phyloP scores from a whole-genome alignment of 495 filamentous ascomycete genomes.

The Podospora pseudopauciseta region DNA sequence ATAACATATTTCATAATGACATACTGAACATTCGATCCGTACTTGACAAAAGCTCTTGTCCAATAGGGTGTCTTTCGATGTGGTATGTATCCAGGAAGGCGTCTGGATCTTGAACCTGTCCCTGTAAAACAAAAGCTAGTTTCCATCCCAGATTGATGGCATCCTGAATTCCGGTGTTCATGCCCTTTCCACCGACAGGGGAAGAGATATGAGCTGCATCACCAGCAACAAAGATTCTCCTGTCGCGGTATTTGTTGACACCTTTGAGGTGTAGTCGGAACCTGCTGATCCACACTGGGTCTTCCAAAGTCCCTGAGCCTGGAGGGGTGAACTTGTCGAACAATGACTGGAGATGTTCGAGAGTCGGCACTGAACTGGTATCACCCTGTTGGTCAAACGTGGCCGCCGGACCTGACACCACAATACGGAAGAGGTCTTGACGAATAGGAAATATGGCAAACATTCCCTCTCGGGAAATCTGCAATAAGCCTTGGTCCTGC shows the following conservation, averaged over 20 bases:
- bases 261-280: conserved; percentile 40
- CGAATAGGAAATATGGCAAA: conserved; percentile 33
- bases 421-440: conserved; percentile 30
- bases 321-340: conserved; percentile 29
- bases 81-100: conserved; percentile 38
- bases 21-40: not conserved
- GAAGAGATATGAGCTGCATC: conserved; percentile 59
- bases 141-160: conserved; percentile 60
- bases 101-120: conserved; percentile 4
- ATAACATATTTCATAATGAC: conserved; percentile 24
- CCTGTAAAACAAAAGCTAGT: conserved; percentile 35
- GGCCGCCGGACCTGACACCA: conserved; percentile 20
- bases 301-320: conserved; percentile 32
- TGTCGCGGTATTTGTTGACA: conserved; percentile 34
- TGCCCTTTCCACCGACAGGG: conserved; percentile 55
- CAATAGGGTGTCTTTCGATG: conserved; percentile 37
- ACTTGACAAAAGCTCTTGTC: conserved; percentile 35
- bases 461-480: conserved; percentile 26
- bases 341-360: conserved; percentile 32
- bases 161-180: conserved; percentile 61
- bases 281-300: conserved; percentile 39
- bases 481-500: conserved; percentile 26
- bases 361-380: conserved; percentile 27
- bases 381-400: conserved; percentile 13
- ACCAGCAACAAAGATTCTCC: conserved; percentile 51